Base-by-base conservation (phyloP, 2,329 filamentous ascomycete species). In the Sporothrix pseudoabietina region DNA sequence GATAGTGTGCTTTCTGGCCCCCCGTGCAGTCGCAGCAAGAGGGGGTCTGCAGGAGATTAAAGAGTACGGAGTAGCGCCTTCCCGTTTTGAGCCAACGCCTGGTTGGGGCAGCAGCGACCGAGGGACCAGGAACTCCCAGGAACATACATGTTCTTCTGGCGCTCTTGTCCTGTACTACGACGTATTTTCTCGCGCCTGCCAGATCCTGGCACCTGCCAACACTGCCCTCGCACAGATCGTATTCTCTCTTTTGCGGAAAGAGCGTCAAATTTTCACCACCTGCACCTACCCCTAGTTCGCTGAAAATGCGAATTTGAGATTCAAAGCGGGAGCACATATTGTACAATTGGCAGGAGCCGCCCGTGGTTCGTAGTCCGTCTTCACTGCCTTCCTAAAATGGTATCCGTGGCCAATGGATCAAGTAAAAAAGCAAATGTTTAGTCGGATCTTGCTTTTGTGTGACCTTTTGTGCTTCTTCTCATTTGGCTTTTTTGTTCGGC, bases 1-100 rank as follows among this genome's bases (percentile, higher is more conserved):
- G 52, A 47, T 7, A 71, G 47, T 39, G 47, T 63, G 19, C 39
- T 30, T 6, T 12, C 14, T 54, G 22, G 55, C 5, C 7, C 30
- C 44, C n/a, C 41, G 32, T 66, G 44, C 59, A 66, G 71, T 72
- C 39, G 49, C 61, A 68, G 61, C 39, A 59, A 54, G 71, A 72
- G 49, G 69, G 69, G 72, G 69, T 19, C 61, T 30, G 30, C 52
- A 69, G 69, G 69, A 69, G 63, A 69, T 74, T 69, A 52, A 44
- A n/a, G 41, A 41, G n/a, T n/a, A n/a, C n/a, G n/a, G n/a, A n/a
- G 54, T 26, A 44, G 72, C 52, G 69, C 72, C 49, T 73, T 73
- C 69, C 72, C 72, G 59, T 35, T 71, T 73, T 52, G 47, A 16
- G 59, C 57, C 47, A 59, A 47, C 30, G 7, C 16, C 59, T 71